Evolutionary conservation across 2,329 filamentous ascomycete genomes (phyloP), one percentile per base, ranked within the genome.

Genomic region (Penicillium carneum): DNA sequence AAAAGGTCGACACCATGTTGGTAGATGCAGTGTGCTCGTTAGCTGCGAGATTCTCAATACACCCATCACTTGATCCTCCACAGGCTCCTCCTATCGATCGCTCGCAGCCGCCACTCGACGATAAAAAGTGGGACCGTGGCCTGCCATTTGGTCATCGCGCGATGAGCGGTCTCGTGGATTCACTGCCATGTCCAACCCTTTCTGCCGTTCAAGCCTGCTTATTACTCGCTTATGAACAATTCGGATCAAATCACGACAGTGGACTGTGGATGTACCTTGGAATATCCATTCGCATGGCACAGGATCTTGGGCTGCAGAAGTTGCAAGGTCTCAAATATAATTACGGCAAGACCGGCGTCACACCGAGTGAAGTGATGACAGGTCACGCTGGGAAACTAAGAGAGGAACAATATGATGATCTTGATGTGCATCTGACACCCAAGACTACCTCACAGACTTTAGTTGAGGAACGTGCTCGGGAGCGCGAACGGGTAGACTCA

Each of bases 191-290:
- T 63, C 92, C 92, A 0, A 92, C 89, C 2, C 88, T 96, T 1
- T 90, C 90, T 26, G 92, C 91, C 10, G 91, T 95, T 0, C 93
- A 96, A 70, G 91, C 92, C 0, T 93, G 90, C 50, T 78, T 96
- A 11, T 80, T 97, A 31, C 86, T 97, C 78, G 92, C 92, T 0
- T 96, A 96, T 71, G 92, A 96, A 67, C 90, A 93, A 45, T 96
- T 97, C 68, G 93, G 92, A 1, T 90, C 91, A 11, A 91, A 92
- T 66, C 91, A 93, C 69, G 93, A 96, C 71, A 96, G 92, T 74
- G 91, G 92, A 0, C 77, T 97, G 7, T 97, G 93, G 92, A 96
- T 96, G 92, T 96, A 96, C 72, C 82, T 96, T 1, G 93, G 92
- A 0, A 88, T 94, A 53, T 89, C 92, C 0, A 96, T 96, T 62